phyloP scores from a whole-genome alignment of 2,329 filamentous ascomycete species.

The Mycosphaerella sp. region DNA sequence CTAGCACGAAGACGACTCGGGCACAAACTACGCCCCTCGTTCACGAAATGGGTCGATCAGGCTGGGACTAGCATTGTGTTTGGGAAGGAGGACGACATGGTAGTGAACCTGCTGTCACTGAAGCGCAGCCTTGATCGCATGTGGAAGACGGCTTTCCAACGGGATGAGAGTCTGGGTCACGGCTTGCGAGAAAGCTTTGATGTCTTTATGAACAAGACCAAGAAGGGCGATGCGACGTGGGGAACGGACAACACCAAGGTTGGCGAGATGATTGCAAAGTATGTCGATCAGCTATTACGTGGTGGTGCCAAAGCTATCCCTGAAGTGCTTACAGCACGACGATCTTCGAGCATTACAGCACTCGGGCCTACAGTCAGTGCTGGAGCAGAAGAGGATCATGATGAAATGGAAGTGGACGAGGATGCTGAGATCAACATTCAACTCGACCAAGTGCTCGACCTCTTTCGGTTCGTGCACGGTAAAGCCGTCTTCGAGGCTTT shows the following conservation, averaged over 20 bases:
- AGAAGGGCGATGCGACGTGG: slow-evolving; percentile 64
- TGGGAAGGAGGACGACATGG: slow-evolving; percentile 75
- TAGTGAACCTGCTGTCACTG: slow-evolving; percentile 71
- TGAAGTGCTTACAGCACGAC: slow-evolving; percentile 51
- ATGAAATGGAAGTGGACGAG: slow-evolving; percentile 68
- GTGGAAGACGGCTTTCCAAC: slow-evolving; percentile 68
- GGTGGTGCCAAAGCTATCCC: slow-evolving; percentile 82
- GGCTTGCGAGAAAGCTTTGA: slow-evolving; percentile 79
- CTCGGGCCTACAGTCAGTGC: slow-evolving; percentile 47
- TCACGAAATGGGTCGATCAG: slow-evolving; percentile 70
- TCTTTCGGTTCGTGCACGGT: slow-evolving; percentile 95
- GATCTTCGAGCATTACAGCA: slow-evolving; percentile 38
- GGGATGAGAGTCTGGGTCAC: slow-evolving; percentile 70
- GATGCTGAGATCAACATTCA: slow-evolving; percentile 88
- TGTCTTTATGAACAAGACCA: slow-evolving; percentile 82
- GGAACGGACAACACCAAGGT: slow-evolving; percentile 85
- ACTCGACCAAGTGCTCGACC: slow-evolving; percentile 82
- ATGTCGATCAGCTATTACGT: slow-evolving; percentile 82
- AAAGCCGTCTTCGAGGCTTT: slow-evolving; percentile 98
- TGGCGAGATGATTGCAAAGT: slow-evolving; percentile 97
- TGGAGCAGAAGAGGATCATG: slow-evolving; percentile 53
- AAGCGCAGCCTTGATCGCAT: slow-evolving; percentile 73
- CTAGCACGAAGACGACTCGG: slow-evolving; percentile 67
- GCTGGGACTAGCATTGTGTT: slow-evolving; percentile 73
- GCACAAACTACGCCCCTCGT: slow-evolving; percentile 62